phyloP scores from a whole-genome alignment of 306 rosid species.

The Sophora flavescens region DNA sequence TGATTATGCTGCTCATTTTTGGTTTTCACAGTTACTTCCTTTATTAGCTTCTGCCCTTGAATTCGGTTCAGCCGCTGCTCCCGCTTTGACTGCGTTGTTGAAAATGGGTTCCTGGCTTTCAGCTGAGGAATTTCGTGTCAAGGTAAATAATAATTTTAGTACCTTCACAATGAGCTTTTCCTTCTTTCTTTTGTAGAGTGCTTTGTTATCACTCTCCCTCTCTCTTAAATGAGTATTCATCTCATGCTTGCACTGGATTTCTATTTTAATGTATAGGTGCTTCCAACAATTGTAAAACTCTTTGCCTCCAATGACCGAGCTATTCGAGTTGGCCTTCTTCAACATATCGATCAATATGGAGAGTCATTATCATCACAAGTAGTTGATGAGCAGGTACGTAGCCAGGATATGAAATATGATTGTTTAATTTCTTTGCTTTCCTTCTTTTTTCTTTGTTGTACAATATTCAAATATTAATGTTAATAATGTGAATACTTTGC shows the following conservation, averaged over 20 bases:
- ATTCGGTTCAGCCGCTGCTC: constrained; percentile 99
- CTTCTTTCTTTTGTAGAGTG: constrained; percentile 3
- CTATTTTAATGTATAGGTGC: constrained; percentile 60
- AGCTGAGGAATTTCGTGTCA: constrained; percentile 78
- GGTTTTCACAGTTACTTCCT: constrained; percentile 87
- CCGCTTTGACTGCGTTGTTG: constrained; percentile 94
- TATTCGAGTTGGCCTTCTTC: constrained; percentile 89
- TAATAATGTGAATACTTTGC: constrained; percentile 37
- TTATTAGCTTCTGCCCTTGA: constrained; percentile 98
- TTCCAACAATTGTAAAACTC: constrained; percentile 88
- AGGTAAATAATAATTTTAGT: constrained; percentile 62
- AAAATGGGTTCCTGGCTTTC: constrained; percentile 98
- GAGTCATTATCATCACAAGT: constrained; percentile 86
- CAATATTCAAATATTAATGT: constrained; percentile 18
- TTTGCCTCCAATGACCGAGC: constrained; percentile 97
- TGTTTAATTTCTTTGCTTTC: constrained; percentile 35
- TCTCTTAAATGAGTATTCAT: constrained; percentile 34
- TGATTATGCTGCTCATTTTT: constrained; percentile 51
- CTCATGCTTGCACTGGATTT: constrained; percentile 38
- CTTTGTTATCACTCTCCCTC: not conserved
- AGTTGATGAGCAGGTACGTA: constrained; percentile 90
- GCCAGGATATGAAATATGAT: constrained; percentile 32
- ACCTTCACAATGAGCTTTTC: constrained; percentile 14
- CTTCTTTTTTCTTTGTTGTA: constrained; percentile 10
- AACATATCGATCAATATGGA: constrained; percentile 95